Percentiles rank a stretch among this genome's conserved stretches.
phyloP scores from a whole-genome alignment of 306 rosid species.

The Neltuma alba region DNA sequence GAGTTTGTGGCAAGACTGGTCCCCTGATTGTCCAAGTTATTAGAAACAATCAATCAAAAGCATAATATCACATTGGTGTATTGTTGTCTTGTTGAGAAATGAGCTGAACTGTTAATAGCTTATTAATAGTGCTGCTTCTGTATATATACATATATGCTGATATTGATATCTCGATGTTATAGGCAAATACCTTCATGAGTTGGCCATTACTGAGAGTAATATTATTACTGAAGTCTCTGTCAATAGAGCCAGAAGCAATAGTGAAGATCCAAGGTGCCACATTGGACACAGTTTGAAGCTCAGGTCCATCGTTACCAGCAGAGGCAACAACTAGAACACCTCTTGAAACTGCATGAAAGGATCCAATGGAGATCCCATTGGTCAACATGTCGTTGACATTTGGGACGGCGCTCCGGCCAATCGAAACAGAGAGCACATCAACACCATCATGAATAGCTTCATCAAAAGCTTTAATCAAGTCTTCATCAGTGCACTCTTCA shows the following conservation, averaged over 20 bases:
- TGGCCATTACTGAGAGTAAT: conserved; percentile 21
- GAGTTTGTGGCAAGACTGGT: neutral
- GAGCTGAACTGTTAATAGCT: neutral
- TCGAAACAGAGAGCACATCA: conserved; percentile 57
- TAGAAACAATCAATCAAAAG: neutral
- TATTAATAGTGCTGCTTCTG: neutral
- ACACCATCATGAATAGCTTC: conserved; percentile 76
- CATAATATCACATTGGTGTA: neutral
- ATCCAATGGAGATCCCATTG: conserved; percentile 49
- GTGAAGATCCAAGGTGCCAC: conserved; percentile 46
- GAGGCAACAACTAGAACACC: neutral
- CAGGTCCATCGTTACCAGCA: neutral
- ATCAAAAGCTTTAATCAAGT: conserved; percentile 65
- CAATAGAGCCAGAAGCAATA: conserved; percentile 68
- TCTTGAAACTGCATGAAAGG: conserved; percentile 59
- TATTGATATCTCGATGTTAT: no score
- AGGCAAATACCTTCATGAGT: conserved; percentile 10
- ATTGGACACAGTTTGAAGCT: neutral
- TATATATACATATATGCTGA: no score
- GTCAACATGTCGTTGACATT: conserved; percentile 11
- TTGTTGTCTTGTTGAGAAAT: neutral
- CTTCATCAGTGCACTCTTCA: conserved; percentile 40
- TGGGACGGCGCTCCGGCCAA: conserved; percentile 27
- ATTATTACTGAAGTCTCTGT: conserved; percentile 53
- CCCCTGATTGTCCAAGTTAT: neutral